phyloP scores from a whole-genome alignment of 1,284 basidiomycete species.

The Puccinia horiana region DNA sequence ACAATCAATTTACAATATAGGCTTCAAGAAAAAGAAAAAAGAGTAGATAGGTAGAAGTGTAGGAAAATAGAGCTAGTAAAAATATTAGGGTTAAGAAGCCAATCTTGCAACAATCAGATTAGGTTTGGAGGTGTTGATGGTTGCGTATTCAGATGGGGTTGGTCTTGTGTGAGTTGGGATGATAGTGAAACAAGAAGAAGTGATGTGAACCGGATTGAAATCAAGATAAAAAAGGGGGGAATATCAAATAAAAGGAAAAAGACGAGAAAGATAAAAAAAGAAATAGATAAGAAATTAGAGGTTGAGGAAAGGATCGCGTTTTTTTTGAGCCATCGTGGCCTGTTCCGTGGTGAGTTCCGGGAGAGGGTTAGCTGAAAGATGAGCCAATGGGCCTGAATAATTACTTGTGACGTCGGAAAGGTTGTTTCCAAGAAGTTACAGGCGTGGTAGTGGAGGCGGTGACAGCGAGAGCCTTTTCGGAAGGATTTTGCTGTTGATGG shows the following conservation, averaged over 20 bases:
- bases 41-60: too few species aligned
- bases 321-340: neutral
- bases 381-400: too few species aligned
- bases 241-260: neutral
- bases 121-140: too few species aligned
- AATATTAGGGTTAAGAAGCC: too few species aligned
- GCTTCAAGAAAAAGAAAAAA: too few species aligned
- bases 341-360: too few species aligned
- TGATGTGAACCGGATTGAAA: neutral
- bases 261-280: neutral
- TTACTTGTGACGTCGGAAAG: conserved; percentile 20
- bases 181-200: neutral
- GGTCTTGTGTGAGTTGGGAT: neutral
- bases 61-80: too few species aligned
- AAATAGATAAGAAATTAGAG: neutral
- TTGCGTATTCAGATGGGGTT: too few species aligned
- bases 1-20: neutral
- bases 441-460: neutral
- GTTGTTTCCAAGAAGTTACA: neutral
- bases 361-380: too few species aligned
- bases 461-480: neutral
- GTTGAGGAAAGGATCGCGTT: too few species aligned
- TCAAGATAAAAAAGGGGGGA: neutral
- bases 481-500: neutral
- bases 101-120: too few species aligned